Percentiles rank a stretch among this genome's conserved stretches.
These are phyloP conservation scores for Lichtheimia ornata DNA, from an alignment of 371 early-diverging fungal species.

Conservation along the genomic window DNA sequence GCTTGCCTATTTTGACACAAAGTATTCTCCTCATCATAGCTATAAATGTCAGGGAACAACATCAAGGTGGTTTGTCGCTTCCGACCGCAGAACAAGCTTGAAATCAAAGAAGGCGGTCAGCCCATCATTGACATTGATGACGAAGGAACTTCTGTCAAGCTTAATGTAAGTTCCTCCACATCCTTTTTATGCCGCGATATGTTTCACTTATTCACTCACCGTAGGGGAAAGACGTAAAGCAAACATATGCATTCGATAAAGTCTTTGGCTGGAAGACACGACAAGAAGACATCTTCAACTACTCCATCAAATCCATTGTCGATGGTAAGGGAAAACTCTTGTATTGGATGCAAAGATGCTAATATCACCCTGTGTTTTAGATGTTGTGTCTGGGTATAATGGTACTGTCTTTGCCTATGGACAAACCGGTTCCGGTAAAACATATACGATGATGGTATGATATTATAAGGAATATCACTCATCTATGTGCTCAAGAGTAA, in stretches of 20 bases:
- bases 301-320: conserved; percentile 82
- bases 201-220: conserved; percentile 7
- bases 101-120: conserved; percentile 81
- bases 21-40: no score
- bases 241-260: conserved; percentile 80
- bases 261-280: conserved; percentile 77
- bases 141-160: conserved; percentile 62
- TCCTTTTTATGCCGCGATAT: not conserved
- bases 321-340: conserved; percentile 59
- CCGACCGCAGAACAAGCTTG: conserved; percentile 87
- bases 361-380: conserved; percentile 1
- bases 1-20: no score
- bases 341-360: not conserved
- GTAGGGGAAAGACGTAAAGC: conserved; percentile 17
- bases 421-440: conserved; percentile 95
- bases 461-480: conserved; percentile 51
- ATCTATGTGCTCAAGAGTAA: conserved; percentile 29
- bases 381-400: conserved; percentile 66
- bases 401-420: conserved; percentile 97
- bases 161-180: conserved; percentile 5
- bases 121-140: conserved; percentile 80
- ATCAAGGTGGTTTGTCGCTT: conserved; percentile 93
- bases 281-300: conserved; percentile 84
- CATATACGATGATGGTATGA: conserved; percentile 92
- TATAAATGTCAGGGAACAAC: conserved; percentile 57